Evolutionary conservation across 257 asterid genomes (phyloP), one percentile per base, ranked within the genome.

Genomic region (Thymus mandschuricus): DNA sequence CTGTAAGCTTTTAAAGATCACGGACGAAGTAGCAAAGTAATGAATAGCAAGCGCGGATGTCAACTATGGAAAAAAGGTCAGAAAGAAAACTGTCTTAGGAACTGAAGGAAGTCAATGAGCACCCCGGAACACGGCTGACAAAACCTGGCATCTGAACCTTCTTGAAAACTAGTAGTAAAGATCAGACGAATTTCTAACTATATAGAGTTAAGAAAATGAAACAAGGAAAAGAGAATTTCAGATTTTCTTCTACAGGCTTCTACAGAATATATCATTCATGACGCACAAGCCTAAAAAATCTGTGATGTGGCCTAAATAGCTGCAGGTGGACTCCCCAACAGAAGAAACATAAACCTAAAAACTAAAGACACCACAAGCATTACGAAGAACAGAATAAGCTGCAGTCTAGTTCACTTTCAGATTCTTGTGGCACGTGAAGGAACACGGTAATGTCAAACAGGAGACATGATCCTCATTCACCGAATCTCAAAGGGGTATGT

Each of bases 121-220:
- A 46, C 55, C 40, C 66, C 49, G 10, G 34, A 54, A 60, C 71
- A 70, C 56, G 61, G 49, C 46, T 33, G 31, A 12, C 41, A 31
- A 64, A 31, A 59, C 50, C 35, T 55, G 44, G 51, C 41, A 65
- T 65, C 69, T 55, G 76, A 73, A 59, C 79, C 49, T 71, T 69
- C 12, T 38, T 3, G 48, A 30, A 58, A 52, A 33, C 75, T 51
- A 64, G 59, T 40, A 61, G 50, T 13, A 56, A 35, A 59, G 54
- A 28, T 50, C 49, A 8, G 56, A 61, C 31, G 10, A 31, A 38
- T 6, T 69, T 35, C 64, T 27, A 60, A 38, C 59, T 11, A 65
- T 7, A n/a, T 6, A 11, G 13, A 27, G 40, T 1, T 21, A 38
- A 38, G 13, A 49, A 10, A 52, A 11, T 7, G 11, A 38, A 60